Base-by-base conservation (phyloP, 768 basidiomycete genomes). In the Mycena albidolilacea region DNA sequence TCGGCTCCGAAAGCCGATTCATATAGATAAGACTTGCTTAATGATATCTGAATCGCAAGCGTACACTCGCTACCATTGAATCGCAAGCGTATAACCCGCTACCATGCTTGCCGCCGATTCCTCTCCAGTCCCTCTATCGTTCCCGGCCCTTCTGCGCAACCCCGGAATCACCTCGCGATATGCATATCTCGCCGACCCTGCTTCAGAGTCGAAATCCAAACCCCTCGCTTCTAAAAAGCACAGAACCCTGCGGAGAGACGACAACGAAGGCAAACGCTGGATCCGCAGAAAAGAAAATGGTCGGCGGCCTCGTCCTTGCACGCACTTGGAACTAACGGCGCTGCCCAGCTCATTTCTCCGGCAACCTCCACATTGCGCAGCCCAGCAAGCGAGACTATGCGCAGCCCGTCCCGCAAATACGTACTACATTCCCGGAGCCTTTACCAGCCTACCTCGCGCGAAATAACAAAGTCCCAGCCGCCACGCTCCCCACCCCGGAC, bases 251-350 rank as follows among this genome's bases (percentile, higher is more conserved):
- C 79, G 75, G 69, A 83, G 90, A 64, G 87, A 88, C 68, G 90
- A 91, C 62, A 91, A 90, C 63, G 92, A 94, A 74, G 95, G 95
- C 44, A 95, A 93, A 80, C 91, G 93, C 43, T 94, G 91, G 91
- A 81, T 90, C 6, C 83, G 93, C 75, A 88, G 95, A 21, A 93
- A 90, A 77, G 93, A 95, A 76, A 95, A 95, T 66, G 90, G 94
- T 94, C 59, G 64, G 87, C 30, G 81, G 60, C 62, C 21, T 57
- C 43, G 30, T 11, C 46, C 37, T 8, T 39, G 15, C 48, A 19
- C 21, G 23, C 44, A 46, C 46, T 30, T 30, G 30, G 46, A 46
- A 46, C 65, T 61, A 19, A 58, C 65, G 17, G 30, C 38, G 19
- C 41, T 52, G 30, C 61, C 64, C 77, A 96, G 95, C 92, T 67